Percentiles rank a stretch among this genome's conserved stretches.
These are phyloP conservation scores for Annulohypoxylon nitens DNA, from an alignment of 495 filamentous ascomycete species.

Conservation along the genomic window DNA sequence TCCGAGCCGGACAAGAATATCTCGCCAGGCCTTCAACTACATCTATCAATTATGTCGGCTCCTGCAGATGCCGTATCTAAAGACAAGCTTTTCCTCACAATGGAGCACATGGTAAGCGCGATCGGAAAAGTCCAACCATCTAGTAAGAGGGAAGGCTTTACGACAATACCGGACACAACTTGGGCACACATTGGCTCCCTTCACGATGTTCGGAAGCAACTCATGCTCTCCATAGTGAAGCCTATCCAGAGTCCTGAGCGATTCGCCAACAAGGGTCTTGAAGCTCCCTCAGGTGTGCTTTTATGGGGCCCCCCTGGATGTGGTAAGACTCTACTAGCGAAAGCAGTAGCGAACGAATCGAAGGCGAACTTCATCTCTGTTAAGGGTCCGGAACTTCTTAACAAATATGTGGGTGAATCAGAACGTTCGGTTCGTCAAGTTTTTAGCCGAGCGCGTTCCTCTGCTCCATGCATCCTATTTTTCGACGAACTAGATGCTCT, in stretches of 20 bases:
- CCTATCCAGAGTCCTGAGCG: constrained; percentile 88
- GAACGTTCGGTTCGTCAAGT: constrained; percentile 94
- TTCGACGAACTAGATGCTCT: constrained; percentile 97
- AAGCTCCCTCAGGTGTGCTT: constrained; percentile 88
- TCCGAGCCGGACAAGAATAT: constrained; percentile 41
- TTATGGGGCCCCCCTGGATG: constrained; percentile 98
- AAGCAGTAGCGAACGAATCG: constrained; percentile 95
- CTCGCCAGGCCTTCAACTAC: constrained; percentile 43
- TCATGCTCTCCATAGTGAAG: constrained; percentile 89
- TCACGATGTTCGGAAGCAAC: constrained; percentile 79
- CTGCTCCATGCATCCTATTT: constrained; percentile 93
- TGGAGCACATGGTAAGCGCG: constrained; percentile 65
- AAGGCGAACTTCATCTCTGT: constrained; percentile 98
- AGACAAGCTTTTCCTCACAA: constrained; percentile 59
- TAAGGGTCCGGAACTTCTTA: constrained; percentile 93
- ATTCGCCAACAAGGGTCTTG: constrained; percentile 85
- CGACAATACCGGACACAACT: constrained; percentile 95
- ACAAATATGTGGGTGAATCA: constrained; percentile 96
- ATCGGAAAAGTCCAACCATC: constrained; percentile 91
- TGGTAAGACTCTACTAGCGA: constrained; percentile 95
- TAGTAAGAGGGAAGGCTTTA: constrained; percentile 95
- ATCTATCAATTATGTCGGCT: constrained; percentile 46
- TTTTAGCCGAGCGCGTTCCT: constrained; percentile 87
- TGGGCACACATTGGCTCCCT: constrained; percentile 95
- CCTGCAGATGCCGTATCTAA: constrained; percentile 58